Percentiles rank a stretch among this genome's conserved stretches.
These are phyloP conservation scores for Ustilago hordei DNA, from an alignment of 1,284 basidiomycete genomes.

Conservation along the genomic window DNA sequence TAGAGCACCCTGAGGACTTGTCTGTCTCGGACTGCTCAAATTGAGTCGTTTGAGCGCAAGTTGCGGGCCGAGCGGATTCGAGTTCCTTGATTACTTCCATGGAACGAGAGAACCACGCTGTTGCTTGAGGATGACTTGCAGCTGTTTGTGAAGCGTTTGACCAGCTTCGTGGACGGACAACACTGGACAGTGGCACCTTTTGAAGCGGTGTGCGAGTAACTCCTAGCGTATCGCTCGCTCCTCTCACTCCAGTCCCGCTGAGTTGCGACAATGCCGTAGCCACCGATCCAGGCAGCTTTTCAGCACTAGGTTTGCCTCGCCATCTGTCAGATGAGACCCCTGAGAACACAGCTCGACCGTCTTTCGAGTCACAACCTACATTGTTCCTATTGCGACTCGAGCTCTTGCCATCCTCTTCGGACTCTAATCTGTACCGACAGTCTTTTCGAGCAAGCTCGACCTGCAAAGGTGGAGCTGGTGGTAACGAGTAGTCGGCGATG, in stretches of 20 bases:
- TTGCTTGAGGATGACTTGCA: not conserved
- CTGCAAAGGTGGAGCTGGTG: slow-evolving; percentile 38
- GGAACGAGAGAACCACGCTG: not conserved
- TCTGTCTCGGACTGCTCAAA: not conserved
- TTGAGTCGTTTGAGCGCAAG: not conserved
- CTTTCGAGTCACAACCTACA: not conserved
- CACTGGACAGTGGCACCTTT: slow-evolving; percentile 19
- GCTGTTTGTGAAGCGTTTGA: slow-evolving; percentile 12
- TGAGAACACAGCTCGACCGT: not conserved
- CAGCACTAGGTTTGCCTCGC: not conserved
- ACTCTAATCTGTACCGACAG: slow-evolving; percentile 19
- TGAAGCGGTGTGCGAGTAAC: slow-evolving; percentile 3
- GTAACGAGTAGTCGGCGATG: slow-evolving; percentile 14
- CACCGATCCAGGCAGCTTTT: not conserved
- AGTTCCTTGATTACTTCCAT: not conserved
- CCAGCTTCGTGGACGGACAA: slow-evolving; percentile 25
- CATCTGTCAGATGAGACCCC: not conserved
- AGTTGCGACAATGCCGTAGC: not conserved
- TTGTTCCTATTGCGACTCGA: slow-evolving; percentile 1
- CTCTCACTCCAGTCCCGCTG: not conserved
- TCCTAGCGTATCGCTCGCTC: not conserved
- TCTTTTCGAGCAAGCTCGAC: slow-evolving; percentile 28
- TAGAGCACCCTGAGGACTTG: not conserved
- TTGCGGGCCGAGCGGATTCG: not conserved
- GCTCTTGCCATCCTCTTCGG: slow-evolving; percentile 22